Conservation (phyloP, 805 yeast genomes). For the Suhomyces kilbournensis region DNA sequence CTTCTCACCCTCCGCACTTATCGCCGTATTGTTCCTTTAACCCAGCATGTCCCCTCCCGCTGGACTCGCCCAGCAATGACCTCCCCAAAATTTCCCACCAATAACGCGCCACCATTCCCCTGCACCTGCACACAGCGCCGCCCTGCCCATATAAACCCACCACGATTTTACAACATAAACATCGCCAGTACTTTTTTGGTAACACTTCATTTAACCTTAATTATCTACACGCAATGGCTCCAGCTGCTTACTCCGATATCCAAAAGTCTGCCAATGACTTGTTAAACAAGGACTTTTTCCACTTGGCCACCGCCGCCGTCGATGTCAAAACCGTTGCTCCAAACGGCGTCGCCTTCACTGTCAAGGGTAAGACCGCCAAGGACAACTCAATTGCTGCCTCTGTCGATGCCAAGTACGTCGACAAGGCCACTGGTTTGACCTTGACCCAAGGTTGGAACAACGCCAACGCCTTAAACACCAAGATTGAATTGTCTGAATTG, state of each 20-base stretch:
- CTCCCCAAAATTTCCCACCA: constrained; percentile 3
- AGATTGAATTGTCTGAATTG: constrained; percentile 86
- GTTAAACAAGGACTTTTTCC: constrained; percentile 90
- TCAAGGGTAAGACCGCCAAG: constrained; percentile 84
- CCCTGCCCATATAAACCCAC: constrained; percentile 3
- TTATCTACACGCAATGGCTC: constrained; percentile 38
- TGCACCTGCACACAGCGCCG: constrained; percentile 3
- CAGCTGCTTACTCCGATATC: constrained; percentile 90
- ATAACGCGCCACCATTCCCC: constrained; percentile 4
- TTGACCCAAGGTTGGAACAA: constrained; percentile 98
- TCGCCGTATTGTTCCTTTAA: neutral
- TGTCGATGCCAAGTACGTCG: constrained; percentile 88
- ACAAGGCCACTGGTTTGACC: constrained; percentile 88
- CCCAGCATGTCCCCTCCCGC: neutral
- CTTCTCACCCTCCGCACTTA: neutral
- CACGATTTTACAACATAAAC: constrained; percentile 4
- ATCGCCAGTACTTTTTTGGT: constrained; percentile 3
- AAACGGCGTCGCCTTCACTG: constrained; percentile 92
- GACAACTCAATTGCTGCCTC: constrained; percentile 82
- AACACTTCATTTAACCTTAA: neutral
- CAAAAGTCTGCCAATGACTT: constrained; percentile 90
- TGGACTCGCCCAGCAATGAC: constrained; percentile 1
- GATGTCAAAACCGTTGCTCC: constrained; percentile 93
- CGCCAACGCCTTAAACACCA: constrained; percentile 86
- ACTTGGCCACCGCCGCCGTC: constrained; percentile 79